Conservation (phyloP, 169 alveolate species). For the Eimeria falciformis region DNA sequence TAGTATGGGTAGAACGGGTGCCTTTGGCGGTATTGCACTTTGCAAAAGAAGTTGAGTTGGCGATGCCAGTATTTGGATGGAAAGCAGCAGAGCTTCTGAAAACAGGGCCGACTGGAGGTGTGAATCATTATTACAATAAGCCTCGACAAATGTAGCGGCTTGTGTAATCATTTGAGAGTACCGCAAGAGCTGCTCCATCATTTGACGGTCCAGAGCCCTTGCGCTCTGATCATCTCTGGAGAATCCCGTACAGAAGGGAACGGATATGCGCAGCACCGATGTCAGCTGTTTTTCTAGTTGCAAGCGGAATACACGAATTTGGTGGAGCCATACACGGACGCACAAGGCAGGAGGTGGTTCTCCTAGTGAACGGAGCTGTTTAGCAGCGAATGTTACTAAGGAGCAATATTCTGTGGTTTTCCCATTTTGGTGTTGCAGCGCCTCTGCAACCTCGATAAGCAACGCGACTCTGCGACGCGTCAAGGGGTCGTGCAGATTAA, state of each 20-base stretch:
- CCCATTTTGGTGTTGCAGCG: background rate
- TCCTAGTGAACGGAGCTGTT: conserved; percentile 8
- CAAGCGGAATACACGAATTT: conserved; percentile 26
- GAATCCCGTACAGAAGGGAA: background rate
- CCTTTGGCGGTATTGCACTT: background rate
- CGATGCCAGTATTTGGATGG: conserved; percentile 29
- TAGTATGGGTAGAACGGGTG: background rate
- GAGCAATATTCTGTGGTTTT: background rate
- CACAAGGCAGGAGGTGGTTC: conserved; percentile 35
- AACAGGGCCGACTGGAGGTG: background rate
- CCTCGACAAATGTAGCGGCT: background rate
- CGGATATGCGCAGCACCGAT: background rate
- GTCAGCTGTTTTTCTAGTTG: conserved; percentile 15
- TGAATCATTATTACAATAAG: background rate
- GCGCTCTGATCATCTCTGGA: background rate
- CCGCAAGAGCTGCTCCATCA: conserved; percentile 17
- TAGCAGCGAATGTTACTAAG: background rate
- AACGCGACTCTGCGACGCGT: background rate
- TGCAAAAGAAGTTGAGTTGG: background rate
- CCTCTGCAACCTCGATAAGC: conserved; percentile 44
- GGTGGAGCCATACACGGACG: conserved; percentile 54
- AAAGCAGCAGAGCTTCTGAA: conserved; percentile 55
- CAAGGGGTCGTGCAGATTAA: background rate
- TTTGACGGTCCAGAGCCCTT: background rate
- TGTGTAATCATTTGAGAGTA: background rate